phyloP scores from a whole-genome alignment of 2,329 filamentous ascomycete genomes.

The Ascochyta fabae region DNA sequence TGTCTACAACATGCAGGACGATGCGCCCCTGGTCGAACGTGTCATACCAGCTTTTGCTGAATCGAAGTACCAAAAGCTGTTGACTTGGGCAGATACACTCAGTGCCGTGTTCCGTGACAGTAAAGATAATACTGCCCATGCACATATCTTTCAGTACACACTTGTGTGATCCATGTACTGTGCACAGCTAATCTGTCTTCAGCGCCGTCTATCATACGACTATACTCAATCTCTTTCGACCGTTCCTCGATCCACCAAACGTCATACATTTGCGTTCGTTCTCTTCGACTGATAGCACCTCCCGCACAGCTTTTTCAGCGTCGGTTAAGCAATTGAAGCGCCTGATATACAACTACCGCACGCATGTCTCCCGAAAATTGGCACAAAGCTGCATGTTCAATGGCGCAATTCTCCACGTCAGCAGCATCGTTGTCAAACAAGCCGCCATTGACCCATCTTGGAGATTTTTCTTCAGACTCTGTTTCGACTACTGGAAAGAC shows the following conservation, averaged over 20 bases:
- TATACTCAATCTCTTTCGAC: constrained; percentile 4
- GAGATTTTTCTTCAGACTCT: constrained; percentile 7
- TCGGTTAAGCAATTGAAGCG: constrained; percentile 12
- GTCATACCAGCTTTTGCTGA: constrained; percentile 5
- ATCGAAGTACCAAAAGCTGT: constrained; percentile 9
- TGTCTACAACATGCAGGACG: constrained; percentile 1
- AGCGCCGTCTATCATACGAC: constrained; percentile 8
- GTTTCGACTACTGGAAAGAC: constrained; percentile 7
- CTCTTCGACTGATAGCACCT: neutral
- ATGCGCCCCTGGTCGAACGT: constrained; percentile 3
- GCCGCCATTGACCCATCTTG: constrained; percentile 2
- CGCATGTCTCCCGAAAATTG: neutral
- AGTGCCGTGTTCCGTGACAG: neutral
- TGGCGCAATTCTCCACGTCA: constrained; percentile 1
- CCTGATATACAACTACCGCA: constrained; percentile 5
- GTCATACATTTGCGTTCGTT: constrained; percentile 8
- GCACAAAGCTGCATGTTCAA: constrained; percentile 5
- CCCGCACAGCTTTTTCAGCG: neutral
- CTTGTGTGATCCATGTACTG: neutral
- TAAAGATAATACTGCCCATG: neutral
- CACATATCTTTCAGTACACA: constrained; percentile 6
- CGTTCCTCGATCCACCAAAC: neutral
- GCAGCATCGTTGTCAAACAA: constrained; percentile 8
- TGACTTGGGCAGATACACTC: constrained; percentile 10
- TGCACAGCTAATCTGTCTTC: neutral